phyloP scores from a whole-genome alignment of 148 eudicot species.

The Drosera capensis region DNA sequence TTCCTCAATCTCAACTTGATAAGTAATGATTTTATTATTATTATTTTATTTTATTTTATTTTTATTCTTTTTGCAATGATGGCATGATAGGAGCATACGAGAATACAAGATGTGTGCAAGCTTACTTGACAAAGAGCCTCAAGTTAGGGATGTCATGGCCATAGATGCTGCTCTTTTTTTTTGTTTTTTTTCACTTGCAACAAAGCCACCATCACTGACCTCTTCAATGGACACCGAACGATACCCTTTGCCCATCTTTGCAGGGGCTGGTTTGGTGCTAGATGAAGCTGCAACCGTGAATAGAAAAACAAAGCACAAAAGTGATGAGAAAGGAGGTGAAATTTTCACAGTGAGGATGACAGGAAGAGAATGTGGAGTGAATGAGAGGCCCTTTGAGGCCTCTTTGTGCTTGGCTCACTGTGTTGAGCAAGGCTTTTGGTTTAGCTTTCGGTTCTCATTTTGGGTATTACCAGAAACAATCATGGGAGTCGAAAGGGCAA shows the following conservation, averaged over 20 bases:
- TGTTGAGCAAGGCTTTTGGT: no score
- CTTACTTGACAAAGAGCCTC: constrained; percentile 81
- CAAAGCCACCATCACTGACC: constrained; percentile 52
- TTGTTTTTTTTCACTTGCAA: constrained; percentile 62
- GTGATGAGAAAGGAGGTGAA: constrained; percentile 1
- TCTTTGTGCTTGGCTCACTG: no score
- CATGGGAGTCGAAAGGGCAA: no score
- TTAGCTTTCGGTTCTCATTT: no score
- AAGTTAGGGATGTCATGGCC: constrained; percentile 76
- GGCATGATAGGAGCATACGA: not conserved
- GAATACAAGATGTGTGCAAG: not conserved
- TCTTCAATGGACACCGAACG: constrained; percentile 62
- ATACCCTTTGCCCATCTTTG: constrained; percentile 78
- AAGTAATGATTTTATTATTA: no score
- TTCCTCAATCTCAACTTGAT: no score
- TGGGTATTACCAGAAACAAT: no score
- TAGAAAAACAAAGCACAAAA: constrained; percentile 11
- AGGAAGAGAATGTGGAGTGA: not conserved
- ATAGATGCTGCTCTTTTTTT: constrained; percentile 44
- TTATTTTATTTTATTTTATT: no score
- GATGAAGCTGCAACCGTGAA: not conserved
- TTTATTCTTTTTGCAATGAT: no score
- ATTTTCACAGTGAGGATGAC: not conserved
- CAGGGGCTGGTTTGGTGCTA: constrained; percentile 15
- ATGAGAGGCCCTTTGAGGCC: no score